Conservation (phyloP, 2,329 filamentous ascomycete species). For the Purpureocillium lavendulum region DNA sequence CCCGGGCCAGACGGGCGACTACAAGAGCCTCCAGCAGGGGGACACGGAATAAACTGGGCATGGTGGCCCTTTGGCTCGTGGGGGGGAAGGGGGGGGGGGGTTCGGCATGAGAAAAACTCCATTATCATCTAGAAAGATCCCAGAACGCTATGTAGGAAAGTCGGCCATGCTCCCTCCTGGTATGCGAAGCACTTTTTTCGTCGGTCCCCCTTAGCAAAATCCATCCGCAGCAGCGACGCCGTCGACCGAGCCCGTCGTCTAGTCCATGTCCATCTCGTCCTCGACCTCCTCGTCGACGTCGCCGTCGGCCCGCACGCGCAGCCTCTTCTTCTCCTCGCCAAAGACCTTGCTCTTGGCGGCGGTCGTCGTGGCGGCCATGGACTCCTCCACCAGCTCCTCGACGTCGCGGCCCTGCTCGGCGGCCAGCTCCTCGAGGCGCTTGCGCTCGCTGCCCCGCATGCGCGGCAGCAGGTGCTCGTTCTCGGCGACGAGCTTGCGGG, state of each 20-base stretch:
- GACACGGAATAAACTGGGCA: neutral
- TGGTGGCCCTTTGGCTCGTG: too few species aligned
- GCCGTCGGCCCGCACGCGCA: slow-evolving; percentile 27
- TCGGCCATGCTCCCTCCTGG: neutral
- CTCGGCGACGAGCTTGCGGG: slow-evolving; percentile 82
- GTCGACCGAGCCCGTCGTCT: neutral
- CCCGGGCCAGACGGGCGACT: too few species aligned
- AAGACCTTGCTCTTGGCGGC: slow-evolving; percentile 28
- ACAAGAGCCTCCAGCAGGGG: neutral
- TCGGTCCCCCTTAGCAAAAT: neutral
- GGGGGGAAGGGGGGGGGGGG: too few species aligned
- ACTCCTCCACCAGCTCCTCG: slow-evolving; percentile 33
- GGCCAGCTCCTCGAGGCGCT: slow-evolving; percentile 46
- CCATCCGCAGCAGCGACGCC: neutral
- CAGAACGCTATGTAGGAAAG: slow-evolving; percentile 4
- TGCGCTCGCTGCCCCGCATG: slow-evolving; percentile 55
- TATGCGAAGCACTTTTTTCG: neutral
- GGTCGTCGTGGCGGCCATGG: slow-evolving; percentile 13
- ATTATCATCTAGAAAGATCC: slow-evolving; percentile 3
- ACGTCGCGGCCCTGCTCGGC: slow-evolving; percentile 37
- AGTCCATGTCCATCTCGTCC: slow-evolving; percentile 25
- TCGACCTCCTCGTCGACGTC: slow-evolving; percentile 22
- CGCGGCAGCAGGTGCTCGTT: slow-evolving; percentile 86
- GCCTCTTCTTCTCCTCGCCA: slow-evolving; percentile 31
- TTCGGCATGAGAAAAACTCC: neutral